Conservation (phyloP, 2,329 filamentous ascomycete species). For the Huntiella abstrusa region DNA sequence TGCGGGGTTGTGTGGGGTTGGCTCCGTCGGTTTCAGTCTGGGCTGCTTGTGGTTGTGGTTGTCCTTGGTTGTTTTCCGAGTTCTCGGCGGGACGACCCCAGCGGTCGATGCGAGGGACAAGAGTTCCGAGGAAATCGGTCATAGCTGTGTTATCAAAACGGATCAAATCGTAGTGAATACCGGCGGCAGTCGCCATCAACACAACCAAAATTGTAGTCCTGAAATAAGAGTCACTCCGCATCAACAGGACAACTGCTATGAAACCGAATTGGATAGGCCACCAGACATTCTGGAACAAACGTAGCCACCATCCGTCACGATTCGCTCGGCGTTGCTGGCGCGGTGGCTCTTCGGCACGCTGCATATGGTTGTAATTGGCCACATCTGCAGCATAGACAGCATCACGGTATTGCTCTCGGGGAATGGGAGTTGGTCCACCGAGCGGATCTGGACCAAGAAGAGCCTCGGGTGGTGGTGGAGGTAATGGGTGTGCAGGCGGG, state of each 20-base stretch:
- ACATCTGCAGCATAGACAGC: background rate
- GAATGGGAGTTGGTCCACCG: background rate
- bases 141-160: constrained; percentile 35
- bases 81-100: constrained; percentile 20
- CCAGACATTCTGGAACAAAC: too few species aligned
- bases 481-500: background rate
- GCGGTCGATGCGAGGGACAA: constrained; percentile 26
- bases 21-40: too few species aligned
- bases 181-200: constrained; percentile 2
- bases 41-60: too few species aligned
- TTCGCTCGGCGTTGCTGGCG: background rate
- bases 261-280: too few species aligned
- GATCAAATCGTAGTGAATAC: constrained; percentile 30
- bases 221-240: too few species aligned
- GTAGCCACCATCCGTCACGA: too few species aligned
- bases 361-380: background rate
- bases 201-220: background rate
- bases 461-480: background rate
- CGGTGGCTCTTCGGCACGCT: background rate
- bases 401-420: background rate
- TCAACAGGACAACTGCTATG: too few species aligned
- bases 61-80: constrained; percentile 16
- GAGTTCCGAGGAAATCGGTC: constrained; percentile 31
- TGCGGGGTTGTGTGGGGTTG: too few species aligned
- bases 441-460: background rate